Evolutionary conservation across 2,329 filamentous ascomycete species (phyloP).

Genomic region (Ascochyta clinopodiicola): DNA sequence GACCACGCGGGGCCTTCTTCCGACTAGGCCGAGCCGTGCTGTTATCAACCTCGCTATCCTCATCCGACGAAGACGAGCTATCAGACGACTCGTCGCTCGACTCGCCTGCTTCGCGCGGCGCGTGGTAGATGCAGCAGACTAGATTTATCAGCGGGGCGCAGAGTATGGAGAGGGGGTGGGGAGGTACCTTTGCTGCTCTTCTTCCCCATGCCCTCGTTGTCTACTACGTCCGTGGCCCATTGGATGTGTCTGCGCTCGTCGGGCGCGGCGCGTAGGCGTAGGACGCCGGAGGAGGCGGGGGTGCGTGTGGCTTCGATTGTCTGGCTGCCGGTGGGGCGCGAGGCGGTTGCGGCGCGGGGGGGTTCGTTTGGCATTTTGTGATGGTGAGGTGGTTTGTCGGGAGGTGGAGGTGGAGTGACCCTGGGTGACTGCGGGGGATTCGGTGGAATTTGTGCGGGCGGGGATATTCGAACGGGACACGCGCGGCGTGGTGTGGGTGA

Average conservation of each 20-base stretch:
- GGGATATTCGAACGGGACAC: neutral
- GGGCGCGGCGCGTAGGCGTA: constrained; percentile 52
- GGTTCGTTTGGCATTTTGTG: constrained; percentile 20
- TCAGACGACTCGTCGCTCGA: constrained; percentile 74
- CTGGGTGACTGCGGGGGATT: neutral
- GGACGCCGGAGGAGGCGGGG: constrained; percentile 44
- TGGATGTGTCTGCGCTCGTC: constrained; percentile 70
- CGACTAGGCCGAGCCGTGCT: constrained; percentile 53
- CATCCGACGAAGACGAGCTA: constrained; percentile 43
- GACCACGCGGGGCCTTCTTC: constrained; percentile 35
- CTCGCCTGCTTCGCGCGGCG: constrained; percentile 72
- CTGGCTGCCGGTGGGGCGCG: constrained; percentile 29
- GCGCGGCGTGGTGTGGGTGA: neutral
- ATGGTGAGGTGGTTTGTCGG: constrained; percentile 67
- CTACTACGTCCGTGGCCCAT: constrained; percentile 92
- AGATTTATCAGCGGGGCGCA: neutral
- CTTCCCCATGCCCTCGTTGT: constrained; percentile 93
- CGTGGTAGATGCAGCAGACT: constrained; percentile 99
- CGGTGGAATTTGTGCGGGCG: neutral
- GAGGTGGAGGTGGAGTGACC: neutral
- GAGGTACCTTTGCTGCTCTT: constrained; percentile 87
- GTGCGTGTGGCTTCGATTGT: constrained; percentile 32
- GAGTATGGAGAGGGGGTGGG: neutral
- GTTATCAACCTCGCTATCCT: constrained; percentile 61
- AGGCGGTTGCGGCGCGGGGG: constrained; percentile 28